phyloP scores from a whole-genome alignment of 2,329 filamentous ascomycete genomes.

The Ophiostoma piceae region DNA sequence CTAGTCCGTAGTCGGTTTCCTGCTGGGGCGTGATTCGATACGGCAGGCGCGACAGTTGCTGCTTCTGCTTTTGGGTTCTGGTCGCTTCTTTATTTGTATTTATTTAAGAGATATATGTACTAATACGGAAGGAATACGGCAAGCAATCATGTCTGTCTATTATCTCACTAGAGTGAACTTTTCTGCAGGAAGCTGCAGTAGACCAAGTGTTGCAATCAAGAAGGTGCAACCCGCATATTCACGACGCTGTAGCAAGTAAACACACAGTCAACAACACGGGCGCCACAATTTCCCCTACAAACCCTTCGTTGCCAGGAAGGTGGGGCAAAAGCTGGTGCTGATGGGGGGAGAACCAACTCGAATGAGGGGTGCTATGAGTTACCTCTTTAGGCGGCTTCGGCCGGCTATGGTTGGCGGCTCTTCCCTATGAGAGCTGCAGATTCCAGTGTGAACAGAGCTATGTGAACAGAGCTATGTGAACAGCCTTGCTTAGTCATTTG shows the following conservation, averaged over 20 bases:
- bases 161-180: background rate
- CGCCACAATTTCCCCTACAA: constrained; percentile 5
- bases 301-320: constrained; percentile 27
- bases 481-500: constrained; percentile 11
- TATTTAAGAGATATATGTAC: background rate
- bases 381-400: constrained; percentile 38
- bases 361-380: constrained; percentile 27
- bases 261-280: constrained; percentile 8
- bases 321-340: constrained; percentile 23
- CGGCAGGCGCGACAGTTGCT: constrained; percentile 13
- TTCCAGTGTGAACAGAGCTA: background rate
- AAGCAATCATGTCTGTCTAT: background rate
- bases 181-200: background rate
- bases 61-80: background rate
- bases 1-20: background rate
- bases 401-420: background rate
- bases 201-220: background rate
- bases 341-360: background rate
- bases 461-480: background rate
- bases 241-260: background rate
- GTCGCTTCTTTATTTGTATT: background rate
- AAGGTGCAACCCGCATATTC: constrained; percentile 19
- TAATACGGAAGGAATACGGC: background rate
- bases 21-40: constrained; percentile 14
- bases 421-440: background rate